A percentile compares a stretch with the other conserved stretches of the same genome.
phyloP scores from a whole-genome alignment of 2,329 filamentous ascomycete genomes.

The Grosmannia serpens region DNA sequence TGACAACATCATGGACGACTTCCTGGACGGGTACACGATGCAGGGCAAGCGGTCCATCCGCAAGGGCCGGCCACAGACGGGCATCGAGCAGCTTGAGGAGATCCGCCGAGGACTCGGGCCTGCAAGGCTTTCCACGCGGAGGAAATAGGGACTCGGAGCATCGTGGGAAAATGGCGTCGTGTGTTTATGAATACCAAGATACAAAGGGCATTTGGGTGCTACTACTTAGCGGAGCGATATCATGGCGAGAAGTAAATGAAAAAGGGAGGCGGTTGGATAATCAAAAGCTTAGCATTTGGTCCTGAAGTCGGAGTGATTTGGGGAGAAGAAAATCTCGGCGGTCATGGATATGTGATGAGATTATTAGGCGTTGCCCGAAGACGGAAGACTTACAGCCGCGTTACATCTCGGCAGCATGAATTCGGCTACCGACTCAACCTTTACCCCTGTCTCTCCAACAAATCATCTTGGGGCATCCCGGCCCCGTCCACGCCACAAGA shows the following conservation, averaged over 20 bases:
- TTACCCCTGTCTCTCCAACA: too few species aligned
- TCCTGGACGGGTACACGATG: conserved; percentile 63
- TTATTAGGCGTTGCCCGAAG: too few species aligned
- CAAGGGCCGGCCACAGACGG: conserved; percentile 69
- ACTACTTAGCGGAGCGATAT: background rate
- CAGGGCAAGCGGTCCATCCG: conserved; percentile 65
- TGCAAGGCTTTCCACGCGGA: conserved; percentile 40
- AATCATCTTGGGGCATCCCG: too few species aligned
- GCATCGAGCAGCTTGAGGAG: conserved; percentile 83
- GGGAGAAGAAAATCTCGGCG: too few species aligned
- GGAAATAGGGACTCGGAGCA: background rate
- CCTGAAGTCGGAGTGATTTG: too few species aligned
- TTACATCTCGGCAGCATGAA: too few species aligned
- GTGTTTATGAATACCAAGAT: background rate
- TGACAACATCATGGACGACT: conserved; percentile 85
- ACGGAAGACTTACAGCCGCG: too few species aligned
- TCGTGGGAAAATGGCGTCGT: background rate
- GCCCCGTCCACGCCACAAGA: too few species aligned
- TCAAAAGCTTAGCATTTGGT: too few species aligned
- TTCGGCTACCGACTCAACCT: too few species aligned
- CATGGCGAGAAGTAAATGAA: background rate
- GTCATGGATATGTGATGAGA: too few species aligned
- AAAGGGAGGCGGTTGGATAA: too few species aligned
- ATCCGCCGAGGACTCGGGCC: conserved; percentile 71
- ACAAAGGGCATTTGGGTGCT: background rate